These are phyloP conservation scores for Flammula alnicola DNA, from an alignment of 1,284 basidiomycete species.

Conservation along the genomic window DNA sequence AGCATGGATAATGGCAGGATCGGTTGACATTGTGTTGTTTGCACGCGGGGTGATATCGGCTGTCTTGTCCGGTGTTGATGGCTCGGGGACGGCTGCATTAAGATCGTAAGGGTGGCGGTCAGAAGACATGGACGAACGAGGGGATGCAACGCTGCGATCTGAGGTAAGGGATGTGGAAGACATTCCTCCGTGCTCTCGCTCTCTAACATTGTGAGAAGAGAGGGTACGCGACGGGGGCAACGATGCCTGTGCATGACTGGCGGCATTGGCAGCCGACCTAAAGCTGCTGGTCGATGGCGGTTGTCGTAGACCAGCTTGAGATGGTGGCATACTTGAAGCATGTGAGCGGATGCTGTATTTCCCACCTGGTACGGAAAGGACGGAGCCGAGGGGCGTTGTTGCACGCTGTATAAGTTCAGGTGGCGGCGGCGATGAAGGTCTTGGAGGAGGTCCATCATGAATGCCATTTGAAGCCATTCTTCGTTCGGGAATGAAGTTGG, in stretches of 20 bases:
- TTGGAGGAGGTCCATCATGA: constrained; percentile 69
- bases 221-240: constrained; percentile 43
- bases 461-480: constrained; percentile 52
- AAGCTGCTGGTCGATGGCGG: constrained; percentile 81
- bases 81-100: constrained; percentile 31
- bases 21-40: constrained; percentile 56
- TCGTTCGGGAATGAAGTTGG: constrained; percentile 74
- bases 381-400: constrained; percentile 77
- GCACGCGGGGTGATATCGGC: constrained; percentile 44
- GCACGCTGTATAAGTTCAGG: constrained; percentile 87
- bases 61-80: constrained; percentile 47
- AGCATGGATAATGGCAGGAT: constrained; percentile 89
- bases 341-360: constrained; percentile 54
- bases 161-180: constrained; percentile 71
- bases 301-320: constrained; percentile 65
- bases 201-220: constrained; percentile 50
- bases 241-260: constrained; percentile 49
- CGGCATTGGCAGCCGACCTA: constrained; percentile 69
- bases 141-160: constrained; percentile 66
- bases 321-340: constrained; percentile 75
- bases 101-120: constrained; percentile 57
- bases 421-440: constrained; percentile 89
- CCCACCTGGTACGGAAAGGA: constrained; percentile 61
- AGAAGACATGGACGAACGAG: constrained; percentile 79
- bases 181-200: constrained; percentile 55